Conservation (phyloP, 805 yeast genomes). For the Barnettozyma californica region DNA sequence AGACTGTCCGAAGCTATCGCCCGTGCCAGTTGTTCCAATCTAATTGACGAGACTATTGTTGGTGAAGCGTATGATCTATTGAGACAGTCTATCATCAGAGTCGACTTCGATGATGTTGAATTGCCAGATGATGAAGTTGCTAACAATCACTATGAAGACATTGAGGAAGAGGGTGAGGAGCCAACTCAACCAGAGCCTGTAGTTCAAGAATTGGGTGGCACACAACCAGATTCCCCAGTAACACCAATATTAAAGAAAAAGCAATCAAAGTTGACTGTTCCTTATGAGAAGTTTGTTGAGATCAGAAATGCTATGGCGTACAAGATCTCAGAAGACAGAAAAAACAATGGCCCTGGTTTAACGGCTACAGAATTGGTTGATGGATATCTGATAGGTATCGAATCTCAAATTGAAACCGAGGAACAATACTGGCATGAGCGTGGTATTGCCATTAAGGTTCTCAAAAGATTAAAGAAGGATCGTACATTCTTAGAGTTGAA, state of each 20-base stretch:
- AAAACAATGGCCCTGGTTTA: conserved; percentile 50
- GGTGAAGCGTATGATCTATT: conserved; percentile 89
- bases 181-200: conserved; percentile 2
- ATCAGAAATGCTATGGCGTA: conserved; percentile 78
- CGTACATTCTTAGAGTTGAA: conserved; percentile 69
- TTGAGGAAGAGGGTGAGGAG: conserved; percentile 9
- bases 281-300: conserved; percentile 81
- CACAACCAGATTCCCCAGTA: neutral
- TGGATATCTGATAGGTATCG: conserved; percentile 74
- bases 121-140: conserved; percentile 38
- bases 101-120: conserved; percentile 89
- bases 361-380: conserved; percentile 66
- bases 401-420: conserved; percentile 63
- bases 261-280: conserved; percentile 44
- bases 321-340: conserved; percentile 54
- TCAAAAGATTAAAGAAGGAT: conserved; percentile 79
- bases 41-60: conserved; percentile 78
- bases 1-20: conserved; percentile 95
- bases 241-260: conserved; percentile 15
- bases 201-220: conserved; percentile 1
- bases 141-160: conserved; percentile 9
- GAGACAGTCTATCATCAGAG: conserved; percentile 87
- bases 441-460: conserved; percentile 68
- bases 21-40: conserved; percentile 71
- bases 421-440: conserved; percentile 67